A percentile compares a stretch with the other conserved stretches of the same genome.
Conservation (phyloP, 2,329 filamentous ascomycete species). For the Alternaria alternata region DNA sequence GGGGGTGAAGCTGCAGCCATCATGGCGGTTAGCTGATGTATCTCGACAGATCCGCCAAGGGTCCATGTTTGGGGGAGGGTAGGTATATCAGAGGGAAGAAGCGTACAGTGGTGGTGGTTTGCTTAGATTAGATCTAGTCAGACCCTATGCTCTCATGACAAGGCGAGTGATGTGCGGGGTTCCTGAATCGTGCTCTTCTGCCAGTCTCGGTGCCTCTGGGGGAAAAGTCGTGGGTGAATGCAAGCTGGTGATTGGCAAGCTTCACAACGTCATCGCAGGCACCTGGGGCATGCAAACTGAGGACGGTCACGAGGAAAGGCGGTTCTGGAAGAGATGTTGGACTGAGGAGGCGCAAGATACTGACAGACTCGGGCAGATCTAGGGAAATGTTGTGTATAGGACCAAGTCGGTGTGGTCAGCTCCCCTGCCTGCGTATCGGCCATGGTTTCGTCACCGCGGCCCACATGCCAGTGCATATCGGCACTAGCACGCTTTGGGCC, state of each 20-base stretch:
- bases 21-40: constrained; percentile 35
- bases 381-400: background rate
- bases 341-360: background rate
- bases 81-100: constrained; percentile 17
- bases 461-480: constrained; percentile 4
- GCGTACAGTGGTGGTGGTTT: constrained; percentile 30
- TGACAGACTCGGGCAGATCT: background rate
- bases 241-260: constrained; percentile 41
- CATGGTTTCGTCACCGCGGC: constrained; percentile 36
- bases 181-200: constrained; percentile 5
- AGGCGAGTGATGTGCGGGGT: constrained; percentile 25
- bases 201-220: constrained; percentile 9
- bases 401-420: background rate
- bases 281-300: constrained; percentile 1
- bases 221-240: constrained; percentile 38
- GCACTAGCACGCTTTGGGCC: constrained; percentile 23
- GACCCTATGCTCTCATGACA: constrained; percentile 40
- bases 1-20: constrained; percentile 45
- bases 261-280: constrained; percentile 30
- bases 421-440: constrained; percentile 3
- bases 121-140: constrained; percentile 21
- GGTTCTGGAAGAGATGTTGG: background rate
- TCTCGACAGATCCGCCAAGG: background rate
- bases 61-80: constrained; percentile 16
- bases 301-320: constrained; percentile 19